Base-by-base conservation (phyloP, 2,329 filamentous ascomycete species). In the Incumbomyces lentus region DNA sequence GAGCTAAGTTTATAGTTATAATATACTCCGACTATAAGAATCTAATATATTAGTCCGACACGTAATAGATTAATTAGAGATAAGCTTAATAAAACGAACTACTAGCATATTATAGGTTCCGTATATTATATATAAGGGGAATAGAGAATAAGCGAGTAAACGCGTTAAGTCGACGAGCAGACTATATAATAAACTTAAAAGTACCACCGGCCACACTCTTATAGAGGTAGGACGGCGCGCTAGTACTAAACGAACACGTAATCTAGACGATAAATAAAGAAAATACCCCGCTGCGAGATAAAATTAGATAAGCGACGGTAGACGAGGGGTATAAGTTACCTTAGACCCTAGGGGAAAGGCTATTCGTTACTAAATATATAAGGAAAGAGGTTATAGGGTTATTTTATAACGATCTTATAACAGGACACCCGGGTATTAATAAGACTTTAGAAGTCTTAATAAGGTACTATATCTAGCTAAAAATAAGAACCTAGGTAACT, bases 1-100 rank as follows among this genome's bases (percentile, higher is more conserved):
- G 47, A 11, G 31, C 29, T 32, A 43, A 46, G 13, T 53, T 52
- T 40, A 32, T 19, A 26, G 33, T 57, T 17, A 44, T 55, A 29
- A 30, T 57, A 10, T 52, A 49, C 22, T 41, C 19, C n/a, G 29
- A 55, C 40, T 49, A 53, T 48, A 53, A 50, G 17, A 56, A 49
- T 19, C 33, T 55, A 39, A n/a, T 44, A 16, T 49, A 55, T 34
- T 56, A 46, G 38, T 54, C 37, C 18, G 44, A 39, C 13, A 40
- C 39, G 18, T 48, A 55, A 38, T 14, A 46, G 18, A 31, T 47
- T 29, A 44, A 52, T 31, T 38, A 43, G 37, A 19, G 33, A 35
- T 36, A 50, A 44, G 40, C 49, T 29, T 11, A 30, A 31, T 41
- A 44, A 41, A 35, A 30, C 13, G 42, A 48, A 41, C 36, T 18